Evolutionary conservation across 2,329 filamentous ascomycete species (phyloP), one percentile per base, ranked within the genome.

Genomic region (Talaromyces funiculosus): DNA sequence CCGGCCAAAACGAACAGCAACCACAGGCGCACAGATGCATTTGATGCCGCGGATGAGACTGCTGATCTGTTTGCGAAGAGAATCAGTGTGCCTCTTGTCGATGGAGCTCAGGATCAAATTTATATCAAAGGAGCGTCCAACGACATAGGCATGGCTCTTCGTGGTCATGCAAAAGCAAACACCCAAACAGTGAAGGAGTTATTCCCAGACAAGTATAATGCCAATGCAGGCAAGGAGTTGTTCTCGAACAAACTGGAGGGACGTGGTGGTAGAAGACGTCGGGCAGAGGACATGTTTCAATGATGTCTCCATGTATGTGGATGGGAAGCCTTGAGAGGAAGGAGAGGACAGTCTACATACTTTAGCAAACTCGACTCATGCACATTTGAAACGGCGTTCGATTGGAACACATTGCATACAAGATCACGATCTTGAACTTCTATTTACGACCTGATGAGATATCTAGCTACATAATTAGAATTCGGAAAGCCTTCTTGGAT

Each of bases 281-380:
- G 80, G 69, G 89, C 89, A 0, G 87, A 90, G 67, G 89, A 92
- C 74, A 78, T 89, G 64, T 92, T 91, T 70, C 80, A 81, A 63
- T 91, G 73, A 82, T 45, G 9, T 54, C 9, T 33, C 31, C 31
- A 24, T n/a, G 7, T 9, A 14, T 33, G 10, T 51, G 29, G 26
- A 51, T 2, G 47, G 10, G 29, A 51, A 22, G 22, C 18, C 20
- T 35, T 26, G 14, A 29, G 43, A 47, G 14, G 29, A 20, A 3
- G 29, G 26, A 20, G 45, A 49, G n/a, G 26, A 22, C 29, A 51
- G 20, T 33, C 8, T 51, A 18, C 26, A 49, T 9, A 33, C 16
- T 22, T 20, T 35, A 20, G n/a, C 29, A 51, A 31, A 51, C 29
- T 33, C 47, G 29, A 33, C 47, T 51, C 29, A 22, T 29, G 16